A percentile compares a stretch with the other conserved stretches of the same genome.
These are phyloP conservation scores for Candida ficus DNA, from an alignment of 805 yeast genomes.

Conservation along the genomic window DNA sequence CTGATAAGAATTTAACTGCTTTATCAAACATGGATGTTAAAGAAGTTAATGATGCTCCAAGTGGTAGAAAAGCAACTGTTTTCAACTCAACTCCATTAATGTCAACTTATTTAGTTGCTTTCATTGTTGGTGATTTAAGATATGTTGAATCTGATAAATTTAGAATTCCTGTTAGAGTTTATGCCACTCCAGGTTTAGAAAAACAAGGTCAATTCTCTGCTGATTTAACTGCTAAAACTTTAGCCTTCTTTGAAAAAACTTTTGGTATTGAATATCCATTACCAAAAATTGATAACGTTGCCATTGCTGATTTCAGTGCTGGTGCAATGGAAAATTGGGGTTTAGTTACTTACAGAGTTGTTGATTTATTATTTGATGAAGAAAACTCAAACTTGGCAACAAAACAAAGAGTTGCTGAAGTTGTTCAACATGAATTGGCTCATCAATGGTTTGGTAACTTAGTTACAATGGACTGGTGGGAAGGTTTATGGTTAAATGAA, in stretches of 20 bases:
- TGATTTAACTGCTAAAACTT: conserved; percentile 68
- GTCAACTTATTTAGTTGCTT: conserved; percentile 84
- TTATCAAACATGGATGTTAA: conserved; percentile 68
- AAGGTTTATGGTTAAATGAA: conserved; percentile 83
- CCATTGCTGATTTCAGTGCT: conserved; percentile 77
- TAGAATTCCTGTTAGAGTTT: conserved; percentile 73
- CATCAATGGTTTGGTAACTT: conserved; percentile 92
- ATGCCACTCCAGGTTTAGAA: conserved; percentile 74
- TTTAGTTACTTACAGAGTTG: conserved; percentile 72
- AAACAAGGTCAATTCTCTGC: conserved; percentile 69
- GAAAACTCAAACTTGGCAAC: conserved; percentile 58
- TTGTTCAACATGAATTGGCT: conserved; percentile 83
- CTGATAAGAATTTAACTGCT: conserved; percentile 50
- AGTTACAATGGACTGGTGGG: conserved; percentile 93
- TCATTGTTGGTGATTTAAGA: conserved; percentile 74
- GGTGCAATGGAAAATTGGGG: conserved; percentile 93
- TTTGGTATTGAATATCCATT: conserved; percentile 74
- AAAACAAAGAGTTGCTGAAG: conserved; percentile 76
- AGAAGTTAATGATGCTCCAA: conserved; percentile 38
- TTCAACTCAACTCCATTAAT: conserved; percentile 77
- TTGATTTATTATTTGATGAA: conserved; percentile 69
- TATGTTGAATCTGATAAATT: conserved; percentile 63
- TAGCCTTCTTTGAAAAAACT: conserved; percentile 64
- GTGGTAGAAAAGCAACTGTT: conserved; percentile 45
- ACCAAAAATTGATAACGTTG: conserved; percentile 79